Evolutionary conservation across 2,329 filamentous ascomycete species (phyloP).

Genomic region (Coniochaeta sp.): DNA sequence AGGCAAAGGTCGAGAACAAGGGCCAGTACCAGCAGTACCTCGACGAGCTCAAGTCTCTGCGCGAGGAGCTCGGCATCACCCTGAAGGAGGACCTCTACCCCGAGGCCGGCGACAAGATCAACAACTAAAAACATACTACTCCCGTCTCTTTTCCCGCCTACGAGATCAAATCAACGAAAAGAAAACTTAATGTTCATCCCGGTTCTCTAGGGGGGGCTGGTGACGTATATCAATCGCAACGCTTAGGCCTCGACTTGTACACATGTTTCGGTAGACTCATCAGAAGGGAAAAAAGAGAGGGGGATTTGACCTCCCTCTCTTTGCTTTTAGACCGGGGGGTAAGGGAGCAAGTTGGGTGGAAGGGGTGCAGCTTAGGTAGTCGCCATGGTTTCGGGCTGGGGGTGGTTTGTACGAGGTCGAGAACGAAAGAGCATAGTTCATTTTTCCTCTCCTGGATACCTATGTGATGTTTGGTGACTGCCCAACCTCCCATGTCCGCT

Average conservation of each 20-base stretch:
- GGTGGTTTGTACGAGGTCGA: background rate
- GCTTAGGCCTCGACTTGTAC: background rate
- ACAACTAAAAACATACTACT: conserved; percentile 17
- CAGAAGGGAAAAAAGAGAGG: background rate
- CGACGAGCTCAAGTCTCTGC: conserved; percentile 82
- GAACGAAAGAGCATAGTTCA: conserved; percentile 1
- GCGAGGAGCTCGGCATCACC: conserved; percentile 86
- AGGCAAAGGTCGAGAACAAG: conserved; percentile 99
- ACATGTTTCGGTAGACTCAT: conserved; percentile 2
- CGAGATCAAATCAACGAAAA: no score
- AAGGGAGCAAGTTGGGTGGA: background rate
- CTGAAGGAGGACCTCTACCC: conserved; percentile 94
- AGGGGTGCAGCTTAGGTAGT: background rate
- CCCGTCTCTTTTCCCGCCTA: background rate
- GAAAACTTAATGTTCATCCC: no score
- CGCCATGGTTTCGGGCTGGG: background rate
- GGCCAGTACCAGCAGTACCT: conserved; percentile 96
- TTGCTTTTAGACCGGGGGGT: background rate
- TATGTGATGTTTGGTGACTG: no score
- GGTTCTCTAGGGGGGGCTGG: background rate
- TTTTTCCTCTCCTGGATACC: no score
- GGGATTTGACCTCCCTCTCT: background rate
- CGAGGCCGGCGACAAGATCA: conserved; percentile 33
- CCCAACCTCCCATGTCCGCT: no score
- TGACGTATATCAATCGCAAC: conserved; percentile 3